These are phyloP conservation scores for Kazachstania viticola DNA, from an alignment of 805 yeast species.

Conservation along the genomic window DNA sequence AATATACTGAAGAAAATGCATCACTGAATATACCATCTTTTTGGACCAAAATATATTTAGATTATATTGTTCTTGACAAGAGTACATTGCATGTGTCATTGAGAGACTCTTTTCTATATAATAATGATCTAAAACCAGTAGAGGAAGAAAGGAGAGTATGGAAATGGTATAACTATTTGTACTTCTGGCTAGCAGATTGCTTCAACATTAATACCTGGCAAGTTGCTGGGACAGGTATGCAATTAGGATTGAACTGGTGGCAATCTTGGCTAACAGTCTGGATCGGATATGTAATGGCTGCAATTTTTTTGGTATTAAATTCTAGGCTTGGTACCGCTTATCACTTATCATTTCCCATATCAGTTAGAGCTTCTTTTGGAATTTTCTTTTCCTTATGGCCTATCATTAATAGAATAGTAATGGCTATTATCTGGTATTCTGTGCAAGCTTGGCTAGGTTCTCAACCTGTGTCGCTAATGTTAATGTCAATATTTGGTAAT, in stretches of 20 bases:
- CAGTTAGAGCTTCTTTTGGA: conserved; percentile 70
- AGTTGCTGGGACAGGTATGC: conserved; percentile 73
- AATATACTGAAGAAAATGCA: no score
- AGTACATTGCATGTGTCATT: conserved; percentile 31
- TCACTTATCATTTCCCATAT: conserved; percentile 74
- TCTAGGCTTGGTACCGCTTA: conserved; percentile 69
- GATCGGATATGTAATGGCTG: conserved; percentile 68
- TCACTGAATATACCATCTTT: no score
- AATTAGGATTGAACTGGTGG: conserved; percentile 75
- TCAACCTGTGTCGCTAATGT: conserved; percentile 64
- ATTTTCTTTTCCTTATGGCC: conserved; percentile 80
- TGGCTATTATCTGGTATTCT: conserved; percentile 78
- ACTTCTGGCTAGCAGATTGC: conserved; percentile 78
- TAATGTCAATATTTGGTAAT: conserved; percentile 58
- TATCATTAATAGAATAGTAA: conserved; percentile 68
- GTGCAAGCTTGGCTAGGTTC: conserved; percentile 79
- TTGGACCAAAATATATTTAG: conserved; percentile 6
- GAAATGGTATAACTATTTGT: conserved; percentile 68
- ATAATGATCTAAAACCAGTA: conserved; percentile 66
- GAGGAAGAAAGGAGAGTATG: conserved; percentile 59
- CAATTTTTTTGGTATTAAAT: conserved; percentile 48
- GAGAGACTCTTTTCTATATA: conserved; percentile 52
- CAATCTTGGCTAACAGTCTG: conserved; percentile 77
- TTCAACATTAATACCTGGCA: conserved; percentile 83
- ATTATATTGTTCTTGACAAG: conserved; percentile 5